phyloP scores from a whole-genome alignment of 1,284 basidiomycete genomes.

The Athelia sp. region DNA sequence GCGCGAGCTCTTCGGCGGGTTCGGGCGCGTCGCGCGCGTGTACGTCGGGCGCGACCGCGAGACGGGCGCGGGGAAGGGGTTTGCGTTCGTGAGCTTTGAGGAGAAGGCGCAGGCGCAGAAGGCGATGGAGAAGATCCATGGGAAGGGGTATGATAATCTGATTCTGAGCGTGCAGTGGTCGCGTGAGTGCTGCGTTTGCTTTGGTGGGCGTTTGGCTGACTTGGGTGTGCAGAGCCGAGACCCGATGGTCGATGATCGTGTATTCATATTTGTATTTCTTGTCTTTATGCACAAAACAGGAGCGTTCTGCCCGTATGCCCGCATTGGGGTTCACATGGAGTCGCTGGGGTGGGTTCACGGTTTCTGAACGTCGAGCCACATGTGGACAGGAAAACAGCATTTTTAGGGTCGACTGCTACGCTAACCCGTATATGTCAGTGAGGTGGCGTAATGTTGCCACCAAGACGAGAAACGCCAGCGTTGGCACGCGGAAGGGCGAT shows the following conservation, averaged over 20 bases:
- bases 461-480: too few species aligned
- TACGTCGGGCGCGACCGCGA: constrained; percentile 96
- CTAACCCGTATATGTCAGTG: too few species aligned
- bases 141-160: constrained; percentile 86
- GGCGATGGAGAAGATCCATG: constrained; percentile 93
- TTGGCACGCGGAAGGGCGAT: too few species aligned
- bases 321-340: too few species aligned
- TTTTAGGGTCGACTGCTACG: too few species aligned
- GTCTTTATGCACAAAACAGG: too few species aligned
- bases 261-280: not conserved
- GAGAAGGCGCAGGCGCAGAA: constrained; percentile 74
- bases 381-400: too few species aligned
- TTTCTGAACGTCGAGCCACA: too few species aligned
- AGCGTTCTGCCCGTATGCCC: too few species aligned
- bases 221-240: constrained; percentile 29
- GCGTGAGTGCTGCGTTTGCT: constrained; percentile 41
- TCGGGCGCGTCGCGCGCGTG: constrained; percentile 84
- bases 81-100: constrained; percentile 95
- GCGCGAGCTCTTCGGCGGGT: constrained; percentile 83
- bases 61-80: constrained; percentile 93
- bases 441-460: too few species aligned
- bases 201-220: constrained; percentile 4
- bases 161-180: constrained; percentile 89
- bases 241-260: constrained; percentile 32
- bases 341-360: too few species aligned